Evolutionary conservation across 345 rosid genomes (phyloP), one percentile per base, ranked within the genome.

Genomic region (Arabidopsis arenosa): DNA sequence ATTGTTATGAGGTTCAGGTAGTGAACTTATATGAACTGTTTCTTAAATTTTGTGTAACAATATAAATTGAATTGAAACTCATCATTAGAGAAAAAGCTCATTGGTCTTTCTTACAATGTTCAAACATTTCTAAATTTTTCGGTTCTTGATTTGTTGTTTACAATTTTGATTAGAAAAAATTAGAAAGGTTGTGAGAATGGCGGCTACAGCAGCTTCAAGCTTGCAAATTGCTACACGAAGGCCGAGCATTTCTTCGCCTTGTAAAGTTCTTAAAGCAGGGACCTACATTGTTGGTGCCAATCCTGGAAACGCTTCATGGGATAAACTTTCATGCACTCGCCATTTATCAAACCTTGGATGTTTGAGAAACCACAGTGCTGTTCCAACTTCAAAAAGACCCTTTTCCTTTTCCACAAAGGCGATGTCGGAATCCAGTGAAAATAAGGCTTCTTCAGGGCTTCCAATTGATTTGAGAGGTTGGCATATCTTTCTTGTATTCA

Each of bases 401-500:
- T 72, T 74, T 62, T 85, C 77, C 52, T 68, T 77, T 77, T 75
- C 80, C 10, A 85, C 89, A 59, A 86, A 69, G 85, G 96, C 97
- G 5, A 81, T 82, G 89, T 61, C 90, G 63, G 88, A 78, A 65
- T 81, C 86, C 61, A 82, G 72, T 67, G 86, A 92, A 32, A 84
- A 65, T 47, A 87, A 79, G 75, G 81, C 85, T 49, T 62, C 75
- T 7, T 71, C 92, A 26, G 92, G 97, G 44, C 85, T 94, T 85
- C 84, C 94, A 2, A 87, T 93, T 77, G 93, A 92, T 85, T 83
- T 93, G 85, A 86, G 68, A 91, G 98, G 98, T 91, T 55, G 7
- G 15, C 33, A 18, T 78, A 40, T 41, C 39, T 49, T 39, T 72
- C 52, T 72, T 48, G 26, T 45, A 23, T 21, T 45, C 49, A 10